Conservation (phyloP, 2,329 filamentous ascomycete species). For the Botrytis porri region DNA sequence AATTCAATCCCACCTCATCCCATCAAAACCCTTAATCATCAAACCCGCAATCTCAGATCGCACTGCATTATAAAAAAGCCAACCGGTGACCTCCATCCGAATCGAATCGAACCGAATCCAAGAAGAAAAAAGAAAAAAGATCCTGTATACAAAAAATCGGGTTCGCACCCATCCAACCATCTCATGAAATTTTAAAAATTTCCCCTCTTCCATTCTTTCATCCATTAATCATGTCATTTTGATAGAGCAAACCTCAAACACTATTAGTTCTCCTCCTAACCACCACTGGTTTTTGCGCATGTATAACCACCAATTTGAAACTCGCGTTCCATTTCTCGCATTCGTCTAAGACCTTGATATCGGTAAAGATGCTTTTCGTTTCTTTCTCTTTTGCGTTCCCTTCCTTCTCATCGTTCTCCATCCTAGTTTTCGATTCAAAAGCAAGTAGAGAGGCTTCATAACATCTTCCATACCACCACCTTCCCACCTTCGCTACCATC, state of each 20-base stretch:
- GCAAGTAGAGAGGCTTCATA: conserved; percentile 58
- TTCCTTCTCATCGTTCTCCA: not conserved
- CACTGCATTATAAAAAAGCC: not conserved
- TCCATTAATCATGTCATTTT: not conserved
- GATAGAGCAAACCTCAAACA: conserved; percentile 27
- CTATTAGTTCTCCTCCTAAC: conserved; percentile 31
- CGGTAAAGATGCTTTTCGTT: conserved; percentile 70
- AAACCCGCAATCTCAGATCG: conserved; percentile 1
- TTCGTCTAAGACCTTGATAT: conserved; percentile 72
- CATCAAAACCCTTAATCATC: not conserved
- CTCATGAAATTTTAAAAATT: not conserved
- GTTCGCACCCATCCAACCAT: conserved; percentile 8
- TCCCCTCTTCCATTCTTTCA: not conserved
- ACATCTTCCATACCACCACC: conserved; percentile 95
- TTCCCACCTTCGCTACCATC: conserved; percentile 85
- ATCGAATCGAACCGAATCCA: not conserved
- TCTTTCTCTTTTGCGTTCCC: not conserved
- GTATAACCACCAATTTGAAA: conserved; percentile 86
- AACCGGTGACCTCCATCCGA: not conserved
- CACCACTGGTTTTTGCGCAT: conserved; percentile 47
- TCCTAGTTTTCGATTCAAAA: not conserved
- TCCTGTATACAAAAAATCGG: not conserved
- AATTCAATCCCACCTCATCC: too few relatives aligned
- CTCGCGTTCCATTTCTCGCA: conserved; percentile 85
- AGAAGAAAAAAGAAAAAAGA: not conserved